Base-by-base conservation (phyloP, 225 moss, liverwort and hornwort species). In the Antitrichia curtipendula region DNA sequence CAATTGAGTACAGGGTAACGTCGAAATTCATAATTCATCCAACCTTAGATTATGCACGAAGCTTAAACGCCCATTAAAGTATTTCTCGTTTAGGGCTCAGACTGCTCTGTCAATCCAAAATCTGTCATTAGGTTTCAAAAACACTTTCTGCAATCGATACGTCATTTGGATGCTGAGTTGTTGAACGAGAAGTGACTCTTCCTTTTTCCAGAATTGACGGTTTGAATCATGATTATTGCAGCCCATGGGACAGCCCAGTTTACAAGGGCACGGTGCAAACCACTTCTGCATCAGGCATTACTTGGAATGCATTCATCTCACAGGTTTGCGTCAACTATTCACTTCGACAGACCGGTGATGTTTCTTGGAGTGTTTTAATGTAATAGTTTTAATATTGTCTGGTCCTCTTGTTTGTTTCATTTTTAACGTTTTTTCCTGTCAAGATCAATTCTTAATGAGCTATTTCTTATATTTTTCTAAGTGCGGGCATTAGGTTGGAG, bases 241-340 rank as follows among this genome's bases (percentile, higher is more conserved):
- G 97, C 89, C 97, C 97, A 45, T 97, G 96, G 97, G 97, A 96
- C 64, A 91, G 91, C 84, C 87, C 93, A 82, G 88, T 94, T 73
- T 95, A 92, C 82, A 87, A 90, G 65, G 92, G 87, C 89, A 85
- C 93, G 25, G 93, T 91, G 79, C 96, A 96, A 91, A 94, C 94
- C 86, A 95, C 95, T 90, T 94, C 96, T 73, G 93, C 92, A 28
- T 94, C 95, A 70, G 96, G 95, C 61, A 93, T 97, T 82, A 96
- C 97, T 54, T 88, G 94, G 87, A 95, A 95, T 86, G 96, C 96
- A 73, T 97, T 97, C 81, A 54, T 97, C 83, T 97, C 96, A 82
- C 93, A 96, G 97, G 96, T 97, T 78, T 83, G 50, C 27, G 57
- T 66, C 54, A 62, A 75, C 21, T 72, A 72, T 36, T 49, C 62